Evolutionary conservation across 495 filamentous ascomycete genomes (phyloP).

Genomic region (Podospora appendiculata): DNA sequence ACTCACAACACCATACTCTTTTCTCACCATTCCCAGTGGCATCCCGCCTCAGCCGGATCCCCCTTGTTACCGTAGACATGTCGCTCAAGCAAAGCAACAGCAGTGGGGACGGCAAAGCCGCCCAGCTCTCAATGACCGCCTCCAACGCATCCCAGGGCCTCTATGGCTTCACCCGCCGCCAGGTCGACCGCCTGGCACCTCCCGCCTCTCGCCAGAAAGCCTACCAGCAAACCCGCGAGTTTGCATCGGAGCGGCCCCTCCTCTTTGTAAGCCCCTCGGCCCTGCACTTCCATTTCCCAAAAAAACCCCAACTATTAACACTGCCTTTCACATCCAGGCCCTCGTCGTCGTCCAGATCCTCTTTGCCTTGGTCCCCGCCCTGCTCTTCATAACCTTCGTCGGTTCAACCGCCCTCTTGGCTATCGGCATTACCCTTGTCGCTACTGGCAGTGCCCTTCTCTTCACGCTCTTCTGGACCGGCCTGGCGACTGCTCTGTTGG

Average conservation of each 20-base stretch:
- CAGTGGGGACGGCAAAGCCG: too few relatives aligned
- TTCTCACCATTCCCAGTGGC: too few relatives aligned
- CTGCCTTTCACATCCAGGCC: conserved; percentile 16
- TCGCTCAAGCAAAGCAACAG: too few relatives aligned
- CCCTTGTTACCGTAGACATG: too few relatives aligned
- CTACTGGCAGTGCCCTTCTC: conserved; percentile 45
- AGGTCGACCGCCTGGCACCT: conserved; percentile 27
- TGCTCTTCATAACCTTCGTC: conserved; percentile 54
- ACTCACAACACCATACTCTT: too few relatives aligned
- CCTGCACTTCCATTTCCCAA: background rate
- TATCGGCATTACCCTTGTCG: conserved; percentile 43
- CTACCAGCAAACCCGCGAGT: conserved; percentile 12
- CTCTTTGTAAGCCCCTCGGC: conserved; percentile 24
- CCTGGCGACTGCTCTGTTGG: conserved; percentile 53
- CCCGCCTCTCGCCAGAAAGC: conserved; percentile 22
- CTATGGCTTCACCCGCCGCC: conserved; percentile 22
- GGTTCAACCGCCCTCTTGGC: conserved; percentile 47
- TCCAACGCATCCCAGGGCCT: conserved; percentile 14
- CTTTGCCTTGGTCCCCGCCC: conserved; percentile 50
- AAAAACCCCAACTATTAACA: background rate
- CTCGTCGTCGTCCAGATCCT: conserved; percentile 46
- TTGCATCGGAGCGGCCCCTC: conserved; percentile 22
- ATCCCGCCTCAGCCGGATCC: too few relatives aligned
- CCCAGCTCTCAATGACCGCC: background rate
- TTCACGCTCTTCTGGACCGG: conserved; percentile 57